Conservation (phyloP, 305 asterid species). For the Solanum hybrid region DNA sequence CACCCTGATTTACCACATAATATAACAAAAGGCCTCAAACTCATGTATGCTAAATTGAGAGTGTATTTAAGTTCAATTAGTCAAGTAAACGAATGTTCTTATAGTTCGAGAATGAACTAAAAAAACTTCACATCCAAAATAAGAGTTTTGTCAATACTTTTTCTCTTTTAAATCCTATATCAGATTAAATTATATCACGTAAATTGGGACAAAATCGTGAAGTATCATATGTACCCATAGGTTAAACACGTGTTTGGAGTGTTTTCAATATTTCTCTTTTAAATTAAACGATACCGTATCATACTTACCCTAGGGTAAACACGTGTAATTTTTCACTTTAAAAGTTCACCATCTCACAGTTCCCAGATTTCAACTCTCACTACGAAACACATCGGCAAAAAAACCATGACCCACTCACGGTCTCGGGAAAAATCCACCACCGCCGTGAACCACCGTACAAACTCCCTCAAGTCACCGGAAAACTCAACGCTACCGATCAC, state of each 20-base stretch:
- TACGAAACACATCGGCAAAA: background rate
- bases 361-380: background rate
- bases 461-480: background rate
- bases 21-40: too few species aligned
- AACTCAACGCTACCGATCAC: background rate
- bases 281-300: background rate
- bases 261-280: background rate
- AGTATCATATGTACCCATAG: background rate
- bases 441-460: background rate
- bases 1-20: too few species aligned
- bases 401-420: background rate
- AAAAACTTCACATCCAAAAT: background rate
- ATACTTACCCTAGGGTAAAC: background rate
- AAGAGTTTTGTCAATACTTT: background rate
- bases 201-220: too few species aligned
- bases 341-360: background rate
- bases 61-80: rapidly evolving
- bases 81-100: rapidly evolving
- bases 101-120: too few species aligned
- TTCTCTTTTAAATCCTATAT: too few species aligned
- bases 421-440: background rate
- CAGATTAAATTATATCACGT: background rate
- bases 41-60: too few species aligned
- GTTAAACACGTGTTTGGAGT: background rate
- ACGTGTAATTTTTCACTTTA: background rate